Evolutionary conservation across 2,329 filamentous ascomycete genomes (phyloP).

Genomic region (Colletotrichum spaethianum): DNA sequence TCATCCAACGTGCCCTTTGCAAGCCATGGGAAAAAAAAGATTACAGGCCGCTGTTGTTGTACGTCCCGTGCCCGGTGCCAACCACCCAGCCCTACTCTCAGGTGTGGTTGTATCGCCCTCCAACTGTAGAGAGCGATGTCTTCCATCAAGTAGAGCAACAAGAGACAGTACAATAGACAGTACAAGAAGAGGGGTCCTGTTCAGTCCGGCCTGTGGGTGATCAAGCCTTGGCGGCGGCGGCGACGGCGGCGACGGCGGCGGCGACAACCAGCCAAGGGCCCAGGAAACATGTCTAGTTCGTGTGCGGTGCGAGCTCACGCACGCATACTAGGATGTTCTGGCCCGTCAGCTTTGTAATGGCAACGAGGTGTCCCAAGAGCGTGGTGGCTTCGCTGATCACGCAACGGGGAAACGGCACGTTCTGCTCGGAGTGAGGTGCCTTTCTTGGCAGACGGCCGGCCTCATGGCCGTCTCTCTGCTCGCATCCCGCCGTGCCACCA

Average conservation of each 20-base stretch:
- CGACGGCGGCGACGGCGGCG: constrained; percentile 4
- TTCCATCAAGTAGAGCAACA: neutral
- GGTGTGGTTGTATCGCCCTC: neutral
- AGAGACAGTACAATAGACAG: neutral
- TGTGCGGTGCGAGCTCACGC: neutral
- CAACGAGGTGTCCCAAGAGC: neutral
- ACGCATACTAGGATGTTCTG: neutral
- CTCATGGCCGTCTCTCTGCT: constrained; percentile 20
- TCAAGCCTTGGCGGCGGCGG: constrained; percentile 10
- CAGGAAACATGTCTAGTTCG: constrained; percentile 8
- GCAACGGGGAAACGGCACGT: constrained; percentile 21
- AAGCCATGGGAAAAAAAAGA: neutral
- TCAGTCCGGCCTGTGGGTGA: neutral
- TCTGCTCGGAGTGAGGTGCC: neutral
- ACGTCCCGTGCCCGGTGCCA: neutral
- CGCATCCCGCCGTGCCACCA: constrained; percentile 15
- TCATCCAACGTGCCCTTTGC: neutral
- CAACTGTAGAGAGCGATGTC: neutral
- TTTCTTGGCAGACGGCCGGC: neutral
- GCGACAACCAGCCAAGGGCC: neutral
- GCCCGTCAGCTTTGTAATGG: neutral
- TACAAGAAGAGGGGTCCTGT: neutral
- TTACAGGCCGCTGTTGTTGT: neutral
- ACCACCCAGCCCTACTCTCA: neutral
- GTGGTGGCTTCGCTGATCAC: constrained; percentile 4